Evolutionary conservation across 2,329 filamentous ascomycete genomes (phyloP), one percentile per base, ranked within the genome.

Genomic region (Diplodia corticola): DNA sequence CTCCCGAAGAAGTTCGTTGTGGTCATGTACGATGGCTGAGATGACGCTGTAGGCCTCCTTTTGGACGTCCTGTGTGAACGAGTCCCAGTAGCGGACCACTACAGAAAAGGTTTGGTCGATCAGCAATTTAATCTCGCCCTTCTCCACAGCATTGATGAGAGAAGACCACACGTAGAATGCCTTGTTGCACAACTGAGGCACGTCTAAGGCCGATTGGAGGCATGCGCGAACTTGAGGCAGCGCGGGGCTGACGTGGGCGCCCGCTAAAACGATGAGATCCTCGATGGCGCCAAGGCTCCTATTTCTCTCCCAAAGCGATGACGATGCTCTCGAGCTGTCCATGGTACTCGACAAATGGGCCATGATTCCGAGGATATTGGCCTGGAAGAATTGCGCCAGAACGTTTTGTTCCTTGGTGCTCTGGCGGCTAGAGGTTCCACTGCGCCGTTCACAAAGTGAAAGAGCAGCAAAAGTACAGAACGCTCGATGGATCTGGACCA

Each of bases 141-240:
- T 88, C 55, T 75, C 73, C 1, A 98, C 83, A 61, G 89, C 86
- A 30, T 80, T 85, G 20, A 98, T 84, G 79, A 99, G 88, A 9
- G 88, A 85, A 28, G 87, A 85, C 95, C 95, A 99, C 57, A 93
- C 92, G 4, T 85, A 86, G 72, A 98, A 93, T 1, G 93, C 91
- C 33, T 88, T 83, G 68, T 92, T 85, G 68, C 92, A 88, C n/a
- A 99, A 83, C 54, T 89, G 85, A 51, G 88, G 84, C 60, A 91
- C 86, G 17, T 90, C 85, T 67, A 98, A 85, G 0, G 93, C 93
- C 24, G 92, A 93, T 69, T 96, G 88, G 13, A 99, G 82, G 74
- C 92, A 97, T n/a, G 94, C 93, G 70, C 92, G 92, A 65, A 98
- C 94, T 88, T 97, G 94, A 24, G 95, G 94, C 48, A 97, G 83